These are phyloP conservation scores for Ogataea kodamae DNA, from an alignment of 805 yeast genomes.

Conservation along the genomic window DNA sequence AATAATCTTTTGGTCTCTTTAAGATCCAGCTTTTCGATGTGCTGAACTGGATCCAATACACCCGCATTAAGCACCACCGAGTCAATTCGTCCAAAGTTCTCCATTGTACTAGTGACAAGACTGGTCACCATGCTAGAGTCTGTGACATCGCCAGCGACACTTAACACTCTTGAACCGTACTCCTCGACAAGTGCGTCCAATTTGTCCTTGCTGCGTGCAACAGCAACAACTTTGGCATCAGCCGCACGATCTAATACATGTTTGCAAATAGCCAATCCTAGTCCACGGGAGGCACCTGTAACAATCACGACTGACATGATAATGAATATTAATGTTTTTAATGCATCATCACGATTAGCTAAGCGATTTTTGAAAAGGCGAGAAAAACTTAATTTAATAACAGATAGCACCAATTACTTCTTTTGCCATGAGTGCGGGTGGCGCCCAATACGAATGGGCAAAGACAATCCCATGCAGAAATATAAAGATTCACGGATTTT, in stretches of 20 bases:
- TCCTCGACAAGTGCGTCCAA: conserved; percentile 34
- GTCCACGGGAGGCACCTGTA: conserved; percentile 72
- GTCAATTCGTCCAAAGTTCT: conserved; percentile 54
- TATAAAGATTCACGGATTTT: conserved; percentile 79
- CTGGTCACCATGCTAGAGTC: conserved; percentile 34
- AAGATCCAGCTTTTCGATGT: conserved; percentile 49
- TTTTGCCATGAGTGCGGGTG: conserved; percentile 15
- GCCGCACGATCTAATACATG: conserved; percentile 38
- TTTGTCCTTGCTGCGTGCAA: conserved; percentile 61
- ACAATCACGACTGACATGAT: conserved; percentile 38
- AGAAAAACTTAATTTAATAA: conserved; percentile 6
- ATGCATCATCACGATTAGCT: conserved; percentile 1
- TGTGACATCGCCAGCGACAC: conserved; percentile 60
- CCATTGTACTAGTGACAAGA: conserved; percentile 44
- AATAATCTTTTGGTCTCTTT: conserved; percentile 59
- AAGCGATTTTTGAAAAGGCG: no score
- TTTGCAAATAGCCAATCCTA: conserved; percentile 74
- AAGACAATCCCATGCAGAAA: conserved; percentile 80
- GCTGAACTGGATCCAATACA: conserved; percentile 70
- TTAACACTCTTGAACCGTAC: conserved; percentile 47
- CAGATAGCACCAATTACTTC: conserved; percentile 2
- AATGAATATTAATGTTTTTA: no score
- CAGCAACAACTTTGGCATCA: conserved; percentile 53
- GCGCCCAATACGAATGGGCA: conserved; percentile 50
- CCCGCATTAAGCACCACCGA: conserved; percentile 80